phyloP scores from a whole-genome alignment of 495 filamentous ascomycete species.

The Aspergillus homomorphus region DNA sequence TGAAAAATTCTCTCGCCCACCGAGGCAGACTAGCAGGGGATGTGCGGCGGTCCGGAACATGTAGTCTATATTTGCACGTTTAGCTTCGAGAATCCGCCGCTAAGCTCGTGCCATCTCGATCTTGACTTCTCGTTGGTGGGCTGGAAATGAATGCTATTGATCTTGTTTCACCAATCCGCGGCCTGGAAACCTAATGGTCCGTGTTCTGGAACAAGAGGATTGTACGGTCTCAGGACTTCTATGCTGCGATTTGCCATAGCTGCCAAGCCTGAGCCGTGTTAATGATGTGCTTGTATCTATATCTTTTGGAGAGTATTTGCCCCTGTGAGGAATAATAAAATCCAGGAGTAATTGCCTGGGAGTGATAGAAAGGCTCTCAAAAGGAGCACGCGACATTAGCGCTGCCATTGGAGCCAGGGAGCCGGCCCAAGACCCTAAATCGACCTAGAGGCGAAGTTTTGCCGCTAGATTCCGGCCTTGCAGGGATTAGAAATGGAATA shows the following conservation, averaged over 20 bases:
- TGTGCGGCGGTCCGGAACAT: not conserved
- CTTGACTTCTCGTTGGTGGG: not conserved
- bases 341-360: too few relatives aligned
- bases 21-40: not conserved
- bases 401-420: not conserved
- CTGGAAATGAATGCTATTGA: not conserved
- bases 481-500: not conserved
- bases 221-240: not conserved
- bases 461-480: not conserved
- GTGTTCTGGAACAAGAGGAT: constrained; percentile 5
- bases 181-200: not conserved
- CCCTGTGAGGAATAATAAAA: too few relatives aligned
- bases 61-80: not conserved
- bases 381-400: not conserved
- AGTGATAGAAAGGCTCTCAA: not conserved
- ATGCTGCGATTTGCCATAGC: not conserved
- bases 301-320: not conserved
- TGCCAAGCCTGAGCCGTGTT: not conserved
- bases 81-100: not conserved
- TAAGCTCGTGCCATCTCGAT: not conserved
- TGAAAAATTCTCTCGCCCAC: not conserved
- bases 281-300: not conserved
- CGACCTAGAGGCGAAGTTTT: not conserved
- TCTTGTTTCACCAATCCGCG: not conserved
- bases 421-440: not conserved